Evolutionary conservation across 495 filamentous ascomycete genomes (phyloP), one percentile per base, ranked within the genome.

Genomic region (Neurospora intermedia): DNA sequence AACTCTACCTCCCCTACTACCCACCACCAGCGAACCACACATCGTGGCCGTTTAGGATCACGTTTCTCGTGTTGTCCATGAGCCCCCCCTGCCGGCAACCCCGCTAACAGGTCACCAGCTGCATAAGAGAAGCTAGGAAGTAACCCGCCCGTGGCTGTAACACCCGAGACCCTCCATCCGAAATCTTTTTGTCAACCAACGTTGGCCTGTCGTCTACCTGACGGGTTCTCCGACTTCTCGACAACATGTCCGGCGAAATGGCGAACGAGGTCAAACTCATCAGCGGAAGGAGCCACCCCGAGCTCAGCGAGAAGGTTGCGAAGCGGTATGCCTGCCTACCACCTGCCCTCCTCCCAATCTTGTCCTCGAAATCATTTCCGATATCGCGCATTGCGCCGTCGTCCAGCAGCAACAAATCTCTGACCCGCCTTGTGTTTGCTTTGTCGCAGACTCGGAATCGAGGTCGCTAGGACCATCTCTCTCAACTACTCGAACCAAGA

Each of bases 401-500:
- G 13, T 39, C 16, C 69, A 20, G n/a, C 69, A 20, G n/a, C 69
- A 71, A 72, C 31, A 70, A 41, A 78, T 71, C 43, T 75, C 27
- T 70, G 18, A 66, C 54, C 23, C 48, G 48, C 48, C 6, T 59
- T 59, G 23, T 15, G 20, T 59, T 59, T 59, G 15, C 18, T 20
- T 20, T 40, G 4, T 66, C 71, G 43, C 77, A 96, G 96, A 71
- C 89, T 99, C 74, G 95, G 96, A 59, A 95, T 98, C 79, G 94
- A 98, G 89, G 87, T 93, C 92, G 93, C 94, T 76, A 94, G 95
- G 85, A 94, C 97, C 69, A 90, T 97, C 85, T 93, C 94, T 74
- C 86, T 97, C 77, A 94, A 98, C 80, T 97, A 97, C 83, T 97
- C 95, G 69, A 99, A 99, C 85, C 94, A 98, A 78, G 96, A 99